Base-by-base conservation (phyloP, 2,329 filamentous ascomycete genomes). In the Fusarium keratoplasticum region DNA sequence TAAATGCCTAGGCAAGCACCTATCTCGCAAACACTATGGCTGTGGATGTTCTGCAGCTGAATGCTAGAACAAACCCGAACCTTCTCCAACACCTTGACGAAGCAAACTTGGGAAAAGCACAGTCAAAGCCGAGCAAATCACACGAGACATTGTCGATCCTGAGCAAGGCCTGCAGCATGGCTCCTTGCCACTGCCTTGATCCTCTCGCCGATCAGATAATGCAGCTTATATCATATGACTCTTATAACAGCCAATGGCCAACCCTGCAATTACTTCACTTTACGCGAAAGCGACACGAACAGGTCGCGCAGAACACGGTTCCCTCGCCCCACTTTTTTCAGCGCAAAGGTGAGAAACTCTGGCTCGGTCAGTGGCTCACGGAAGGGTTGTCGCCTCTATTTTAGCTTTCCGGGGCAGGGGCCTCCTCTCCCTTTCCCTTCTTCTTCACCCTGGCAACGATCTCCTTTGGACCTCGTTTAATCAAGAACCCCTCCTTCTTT, bases 281-380 rank as follows among this genome's bases (percentile, higher is more conserved):
- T 76, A 80, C 80, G 76, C 80, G 80, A 81, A 78, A 72, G 38
- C 54, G 64, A 69, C 78, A 74, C 80, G 79, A 71, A 62, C 61
- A 50, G 68, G 70, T 73, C 75, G 75, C 71, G 77, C 33, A 59
- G 35, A 67, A 44, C 42, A 47, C 69, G 55, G 67, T 69, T 27
- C 22, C 31, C n/a, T n/a, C 9, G 25, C 16, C 16, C 52, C 40
- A 29, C 47, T 27, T 42, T 65, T 77, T 33, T 14, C 35, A 18
- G 22, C 29, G 13, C 29, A 35, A 50, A 38, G 70, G 62, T 64
- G 57, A 47, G 64, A 38, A 73, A 69, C 35, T 55, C 25, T 58
- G 69, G 29, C 66, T 66, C 62, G 33, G 40, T 70, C 61, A 66
- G 63, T 72, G 71, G 71, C 38, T 36, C 8, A 8, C 58, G 42